These are phyloP conservation scores for Tetrahymena elliotti DNA, from an alignment of 73 alveolate genomes.

Conservation along the genomic window DNA sequence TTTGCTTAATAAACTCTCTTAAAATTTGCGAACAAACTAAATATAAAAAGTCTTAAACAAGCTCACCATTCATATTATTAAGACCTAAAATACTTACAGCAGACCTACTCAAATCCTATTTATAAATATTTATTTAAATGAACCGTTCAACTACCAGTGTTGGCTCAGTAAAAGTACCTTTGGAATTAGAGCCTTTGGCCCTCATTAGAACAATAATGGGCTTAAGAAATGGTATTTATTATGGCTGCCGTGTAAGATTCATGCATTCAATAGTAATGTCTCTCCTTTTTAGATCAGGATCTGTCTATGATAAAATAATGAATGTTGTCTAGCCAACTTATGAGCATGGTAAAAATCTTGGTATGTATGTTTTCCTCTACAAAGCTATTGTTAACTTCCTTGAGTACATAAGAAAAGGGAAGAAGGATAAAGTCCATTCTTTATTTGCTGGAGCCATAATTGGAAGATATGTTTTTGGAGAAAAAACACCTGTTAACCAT, in stretches of 20 bases:
- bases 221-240: constrained; percentile 61
- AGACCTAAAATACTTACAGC: neutral
- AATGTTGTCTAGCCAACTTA: constrained; percentile 48
- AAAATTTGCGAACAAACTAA: neutral
- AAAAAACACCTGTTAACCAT: constrained; percentile 59
- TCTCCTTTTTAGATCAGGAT: constrained; percentile 53
- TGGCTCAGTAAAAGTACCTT: neutral
- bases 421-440: constrained; percentile 37
- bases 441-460: constrained; percentile 61
- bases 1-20: neutral
- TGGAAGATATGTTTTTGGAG: constrained; percentile 46
- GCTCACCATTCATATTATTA: neutral
- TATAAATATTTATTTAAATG: neutral
- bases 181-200: neutral
- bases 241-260: constrained; percentile 73
- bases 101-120: neutral
- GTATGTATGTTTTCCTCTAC: constrained; percentile 56
- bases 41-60: neutral
- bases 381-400: constrained; percentile 53
- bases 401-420: constrained; percentile 12
- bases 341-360: constrained; percentile 67
- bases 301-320: constrained; percentile 37
- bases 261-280: constrained; percentile 84
- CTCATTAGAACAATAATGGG: constrained; percentile 52
- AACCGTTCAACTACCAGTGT: neutral